Evolutionary conservation across 345 rosid species (phyloP).

Genomic region (Pugionium dolabratum): DNA sequence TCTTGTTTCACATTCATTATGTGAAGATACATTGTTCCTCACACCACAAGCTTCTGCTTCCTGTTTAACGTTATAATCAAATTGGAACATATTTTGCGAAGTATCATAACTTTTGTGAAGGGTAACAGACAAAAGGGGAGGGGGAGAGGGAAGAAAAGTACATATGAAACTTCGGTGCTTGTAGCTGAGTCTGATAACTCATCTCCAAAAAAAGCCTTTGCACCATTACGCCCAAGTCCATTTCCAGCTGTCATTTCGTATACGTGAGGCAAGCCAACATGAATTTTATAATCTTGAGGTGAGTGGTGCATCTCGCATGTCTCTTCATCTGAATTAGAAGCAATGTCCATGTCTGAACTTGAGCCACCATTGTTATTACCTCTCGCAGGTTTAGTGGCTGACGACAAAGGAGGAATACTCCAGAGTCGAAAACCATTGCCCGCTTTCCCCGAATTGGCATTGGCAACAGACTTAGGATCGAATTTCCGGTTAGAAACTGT

Average conservation of each 20-base stretch:
- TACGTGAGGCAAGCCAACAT: slow-evolving; percentile 33
- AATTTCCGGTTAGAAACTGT: slow-evolving; percentile 30
- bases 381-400: slow-evolving; percentile 41
- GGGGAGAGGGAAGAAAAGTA: background rate
- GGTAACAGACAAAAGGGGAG: background rate
- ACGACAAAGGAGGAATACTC: slow-evolving; percentile 46
- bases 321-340: slow-evolving; percentile 67
- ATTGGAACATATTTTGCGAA: background rate
- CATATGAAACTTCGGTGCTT: slow-evolving; percentile 59
- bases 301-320: slow-evolving; percentile 45
- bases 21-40: slow-evolving; percentile 42
- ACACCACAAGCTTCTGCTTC: slow-evolving; percentile 44
- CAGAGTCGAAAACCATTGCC: slow-evolving; percentile 41
- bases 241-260: slow-evolving; percentile 33
- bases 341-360: slow-evolving; percentile 66
- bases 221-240: slow-evolving; percentile 38
- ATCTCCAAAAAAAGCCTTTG: slow-evolving; percentile 41
- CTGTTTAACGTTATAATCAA: slow-evolving; percentile 46
- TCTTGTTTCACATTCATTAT: slow-evolving; percentile 52
- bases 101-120: slow-evolving; percentile 22
- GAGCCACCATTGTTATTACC: slow-evolving; percentile 46
- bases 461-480: slow-evolving; percentile 42
- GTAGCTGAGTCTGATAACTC: slow-evolving; percentile 63
- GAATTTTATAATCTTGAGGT: slow-evolving; percentile 49
- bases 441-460: slow-evolving; percentile 32